Evolutionary conservation across 768 basidiomycete genomes (phyloP).

Genomic region (Tulasnella calospora): DNA sequence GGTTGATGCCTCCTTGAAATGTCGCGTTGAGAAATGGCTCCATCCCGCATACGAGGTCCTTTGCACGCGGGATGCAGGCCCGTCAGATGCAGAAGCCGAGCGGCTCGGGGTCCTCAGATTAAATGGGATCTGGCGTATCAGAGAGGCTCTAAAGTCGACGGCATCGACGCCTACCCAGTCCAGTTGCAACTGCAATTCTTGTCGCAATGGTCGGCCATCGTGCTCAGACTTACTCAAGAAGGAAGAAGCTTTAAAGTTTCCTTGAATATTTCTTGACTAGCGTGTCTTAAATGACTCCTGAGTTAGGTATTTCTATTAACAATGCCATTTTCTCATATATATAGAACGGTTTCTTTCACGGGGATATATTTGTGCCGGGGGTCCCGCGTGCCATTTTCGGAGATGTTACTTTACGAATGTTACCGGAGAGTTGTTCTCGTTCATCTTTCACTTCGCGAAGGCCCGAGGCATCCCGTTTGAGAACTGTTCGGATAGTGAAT

Average conservation of each 20-base stretch:
- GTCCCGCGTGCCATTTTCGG: too few relatives aligned
- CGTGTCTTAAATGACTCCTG: too few relatives aligned
- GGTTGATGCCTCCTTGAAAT: conserved; percentile 1
- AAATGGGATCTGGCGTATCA: background rate
- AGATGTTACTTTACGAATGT: too few relatives aligned
- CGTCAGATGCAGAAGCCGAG: background rate
- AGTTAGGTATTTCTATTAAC: too few relatives aligned
- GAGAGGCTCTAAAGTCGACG: background rate
- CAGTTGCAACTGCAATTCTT: background rate
- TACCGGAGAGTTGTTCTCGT: too few relatives aligned
- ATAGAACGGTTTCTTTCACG: too few relatives aligned
- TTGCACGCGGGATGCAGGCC: background rate
- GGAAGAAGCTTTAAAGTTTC: background rate
- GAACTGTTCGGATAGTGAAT: too few relatives aligned
- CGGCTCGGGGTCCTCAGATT: background rate
- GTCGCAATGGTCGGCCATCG: too few relatives aligned
- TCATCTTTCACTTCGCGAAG: too few relatives aligned
- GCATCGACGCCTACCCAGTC: background rate
- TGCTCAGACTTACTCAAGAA: background rate
- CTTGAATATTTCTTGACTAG: background rate
- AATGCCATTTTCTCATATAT: too few relatives aligned
- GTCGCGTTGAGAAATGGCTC: conserved; percentile 22
- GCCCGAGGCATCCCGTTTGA: too few relatives aligned
- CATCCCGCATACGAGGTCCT: conserved; percentile 15
- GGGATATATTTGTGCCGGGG: too few relatives aligned